Percentiles rank a stretch among this genome's conserved stretches.
These are phyloP conservation scores for Neophaeococcomyces mojaviensis DNA, from an alignment of 2,329 filamentous ascomycete genomes.

Conservation along the genomic window DNA sequence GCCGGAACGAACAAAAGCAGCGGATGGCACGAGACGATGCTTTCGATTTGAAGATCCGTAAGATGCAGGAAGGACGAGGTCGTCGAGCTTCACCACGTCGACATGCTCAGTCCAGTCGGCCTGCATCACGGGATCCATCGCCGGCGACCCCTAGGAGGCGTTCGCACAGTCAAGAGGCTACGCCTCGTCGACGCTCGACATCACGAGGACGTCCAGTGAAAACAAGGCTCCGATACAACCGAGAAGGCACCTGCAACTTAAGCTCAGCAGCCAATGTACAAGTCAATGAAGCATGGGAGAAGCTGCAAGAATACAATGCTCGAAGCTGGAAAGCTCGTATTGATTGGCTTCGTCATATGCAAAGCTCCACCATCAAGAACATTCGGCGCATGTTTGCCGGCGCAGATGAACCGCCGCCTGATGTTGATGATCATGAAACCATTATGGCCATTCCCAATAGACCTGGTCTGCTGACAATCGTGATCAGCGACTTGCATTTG, in stretches of 20 bases:
- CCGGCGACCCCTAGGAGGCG: constrained; percentile 28
- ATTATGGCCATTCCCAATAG: constrained; percentile 79
- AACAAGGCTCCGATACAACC: constrained; percentile 58
- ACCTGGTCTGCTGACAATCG: constrained; percentile 70
- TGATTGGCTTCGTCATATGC: constrained; percentile 62
- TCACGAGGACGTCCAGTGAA: constrained; percentile 30
- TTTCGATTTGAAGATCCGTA: constrained; percentile 79
- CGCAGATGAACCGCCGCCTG: constrained; percentile 69
- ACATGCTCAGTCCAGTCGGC: constrained; percentile 46
- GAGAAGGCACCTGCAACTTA: constrained; percentile 66
- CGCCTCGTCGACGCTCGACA: constrained; percentile 35
- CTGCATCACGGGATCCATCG: constrained; percentile 29
- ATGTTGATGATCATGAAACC: constrained; percentile 72
- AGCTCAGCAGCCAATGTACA: constrained; percentile 65
- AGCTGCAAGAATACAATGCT: constrained; percentile 71
- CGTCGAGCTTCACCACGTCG: constrained; percentile 44
- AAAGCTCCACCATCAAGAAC: constrained; percentile 68
- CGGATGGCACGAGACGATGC: constrained; percentile 83
- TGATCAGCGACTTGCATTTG: constrained; percentile 78
- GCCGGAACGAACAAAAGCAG: constrained; percentile 82
- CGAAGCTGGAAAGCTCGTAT: constrained; percentile 90
- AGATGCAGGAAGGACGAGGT: constrained; percentile 62
- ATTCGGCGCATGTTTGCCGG: constrained; percentile 76
- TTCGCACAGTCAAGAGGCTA: constrained; percentile 49
- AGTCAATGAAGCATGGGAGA: constrained; percentile 66